A percentile compares a stretch with the other conserved stretches of the same genome.
These are phyloP conservation scores for grape (Vitis vinifera) DNA, from an alignment of 164 flowering plant species.

Conservation along the genomic window ASM3070453v1 NC_081806.1:8391001-8391500, in stretches of 20 bases:
- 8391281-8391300: constrained; percentile 93
- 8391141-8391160: not conserved
- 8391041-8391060: constrained; percentile 91
- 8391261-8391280: constrained; percentile 85
- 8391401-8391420: too few species aligned
- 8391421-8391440: not conserved
- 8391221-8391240: not conserved
- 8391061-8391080: constrained; percentile 94
- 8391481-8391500: not conserved
- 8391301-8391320: constrained; percentile 94
- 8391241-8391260: constrained; percentile 52
- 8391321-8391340: constrained; percentile 88
- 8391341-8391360: constrained; percentile 92
- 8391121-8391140: constrained; percentile 62
- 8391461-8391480: not conserved
- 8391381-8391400: too few species aligned
- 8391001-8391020: constrained; percentile 52
- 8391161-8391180: not conserved
- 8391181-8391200: not conserved
- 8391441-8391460: not conserved
- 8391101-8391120: constrained; percentile 90
- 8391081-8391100: constrained; percentile 83
- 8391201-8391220: too few species aligned
- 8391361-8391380: constrained; percentile 69
- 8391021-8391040: constrained; percentile 88